Evolutionary conservation across 1,284 basidiomycete species (phyloP), one percentile per base, ranked within the genome.

Genomic region (Melampsora abietis-canadensis): DNA sequence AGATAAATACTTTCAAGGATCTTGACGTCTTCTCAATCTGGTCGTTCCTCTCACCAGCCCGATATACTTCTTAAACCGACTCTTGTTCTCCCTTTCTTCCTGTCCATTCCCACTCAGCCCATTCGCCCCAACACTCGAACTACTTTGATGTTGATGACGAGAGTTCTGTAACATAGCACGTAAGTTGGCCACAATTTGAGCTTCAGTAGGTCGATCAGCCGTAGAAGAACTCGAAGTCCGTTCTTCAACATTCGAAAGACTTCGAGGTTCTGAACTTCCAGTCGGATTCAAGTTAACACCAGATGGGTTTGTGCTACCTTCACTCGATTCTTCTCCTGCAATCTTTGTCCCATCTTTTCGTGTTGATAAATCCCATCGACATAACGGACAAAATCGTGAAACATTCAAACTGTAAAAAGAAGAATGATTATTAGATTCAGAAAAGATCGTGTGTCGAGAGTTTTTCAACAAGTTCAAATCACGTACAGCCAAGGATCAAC

Each of bases 311-410:
- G 40, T 57, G 3, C 27, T 21, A 31, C n/a, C 15, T 34, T 66
- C 64, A 37, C 37, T 24, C 10, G 44, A 10, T 24, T 40, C 37
- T 27, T 72, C 47, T 30, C 51, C 68, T 37, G 10, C 37, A 12
- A 69, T 68, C n/a, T 67, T 65, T 10, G 66, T 40, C 4, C 67
- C 75, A 57, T 76, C 75, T 69, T 76, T 76, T 27, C 75, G 37
- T 19, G 57, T 76, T n/a, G 77, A 68, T 27, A 81, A 75, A 72
- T 81, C 80, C 40, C 80, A 77, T 12, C 93, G 86, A 82, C 93
- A 96, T 57, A 96, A 86, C 1, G 93, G 93, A 82, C 93, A 96
- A 64, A 90, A 90, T 76, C 88, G 89, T 0, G 92, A 92, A n/a
- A 94, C 86, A 78, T 92, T 88, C 31, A 75, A 62, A 14, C 72